Evolutionary conservation across 257 asterid species (phyloP), one percentile per base, ranked within the genome.

Genomic region (Solanum stenotomum): DNA sequence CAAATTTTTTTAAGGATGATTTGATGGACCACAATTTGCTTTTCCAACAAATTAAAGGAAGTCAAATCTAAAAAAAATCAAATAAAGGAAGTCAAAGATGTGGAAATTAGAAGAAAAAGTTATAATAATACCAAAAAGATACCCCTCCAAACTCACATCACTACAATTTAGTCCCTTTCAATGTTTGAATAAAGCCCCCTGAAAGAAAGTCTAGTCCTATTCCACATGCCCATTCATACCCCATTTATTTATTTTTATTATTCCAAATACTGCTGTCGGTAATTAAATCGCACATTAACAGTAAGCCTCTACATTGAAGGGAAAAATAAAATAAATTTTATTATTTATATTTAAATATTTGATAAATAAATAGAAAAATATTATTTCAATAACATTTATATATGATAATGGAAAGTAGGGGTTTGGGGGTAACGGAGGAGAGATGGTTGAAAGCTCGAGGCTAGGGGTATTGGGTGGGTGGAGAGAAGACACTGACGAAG

Each of bases 81-180:
- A 33, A 16, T 2, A 72, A 16, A 37, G 31, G 31, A 35, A 35
- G 82, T 77, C 85, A 81, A 81, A 29, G 42, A 81, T 81, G 7
- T 81, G 68, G 68, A 46, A 46, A 18, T 81, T 29, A 46, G 42
- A 75, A 75, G 29, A 29, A 81, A 81, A 81, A 29, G 70, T 81
- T 5, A 9, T 5, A 27, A 20, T 81, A 81, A 81, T 49, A 40
- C 34, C 85, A 46, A 81, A 37, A 81, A 49, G 70, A 31, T 81
- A 29, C 70, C 70, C 85, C 44, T 81, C 85, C 29, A 81, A 81
- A 81, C 22, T 49, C 85, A 46, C 42, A 29, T 49, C 42, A 37
- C 35, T 44, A 79, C 85, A 79, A 79, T 44, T 79, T 15, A 79
- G 85, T 79, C 85, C 85, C 85, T 79, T 79, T 79, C 82, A 35